Evolutionary conservation across 2,329 filamentous ascomycete species (phyloP), one percentile per base, ranked within the genome.

Genomic region (Trichoderma sp.): DNA sequence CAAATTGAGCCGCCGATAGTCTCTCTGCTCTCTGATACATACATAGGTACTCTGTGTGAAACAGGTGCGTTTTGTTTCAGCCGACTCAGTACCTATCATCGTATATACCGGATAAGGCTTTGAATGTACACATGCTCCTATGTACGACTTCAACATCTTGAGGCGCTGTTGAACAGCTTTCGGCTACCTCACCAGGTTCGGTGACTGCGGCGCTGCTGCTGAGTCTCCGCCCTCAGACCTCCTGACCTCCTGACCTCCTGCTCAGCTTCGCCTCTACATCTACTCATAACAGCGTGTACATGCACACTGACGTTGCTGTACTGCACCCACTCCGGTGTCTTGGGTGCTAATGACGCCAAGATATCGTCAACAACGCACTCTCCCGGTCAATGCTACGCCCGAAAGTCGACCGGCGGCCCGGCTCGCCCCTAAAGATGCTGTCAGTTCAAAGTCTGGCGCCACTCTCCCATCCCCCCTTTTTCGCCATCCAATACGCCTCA

Each of bases 361-460:
- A 24, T 56, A 66, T 58, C 63, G 39, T 66, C 63, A 66, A 59
- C 54, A 59, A 51, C 18, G 52, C 63, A 54, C 39, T 61, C 58
- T 63, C 37, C 59, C 49, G 46, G 37, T 56, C 52, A 28, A 65
- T 56, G 30, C 51, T 68, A 60, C 66, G 66, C 54, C 68, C 68
- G 68, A 70, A 37, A 49, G 65, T 64, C 59, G 59, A 68, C 68
- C 66, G 58, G 65, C 68, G 68, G 68, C 52, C 59, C 68, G 68
- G 68, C 68, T 68, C 68, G 68, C 59, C 37, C 54, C 54, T 60
- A 60, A 59, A 59, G 24, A 49, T 65, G 52, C 63, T 66, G 63
- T 66, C 63, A 66, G 54, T 66, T 43, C 52, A 51, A 59, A 66
- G 39, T 37, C 65, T 54, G 54, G 66, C 68, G 63, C 68, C 68